Conservation (phyloP, 257 asterid species). For the Solanum pimpinellifolium region DNA sequence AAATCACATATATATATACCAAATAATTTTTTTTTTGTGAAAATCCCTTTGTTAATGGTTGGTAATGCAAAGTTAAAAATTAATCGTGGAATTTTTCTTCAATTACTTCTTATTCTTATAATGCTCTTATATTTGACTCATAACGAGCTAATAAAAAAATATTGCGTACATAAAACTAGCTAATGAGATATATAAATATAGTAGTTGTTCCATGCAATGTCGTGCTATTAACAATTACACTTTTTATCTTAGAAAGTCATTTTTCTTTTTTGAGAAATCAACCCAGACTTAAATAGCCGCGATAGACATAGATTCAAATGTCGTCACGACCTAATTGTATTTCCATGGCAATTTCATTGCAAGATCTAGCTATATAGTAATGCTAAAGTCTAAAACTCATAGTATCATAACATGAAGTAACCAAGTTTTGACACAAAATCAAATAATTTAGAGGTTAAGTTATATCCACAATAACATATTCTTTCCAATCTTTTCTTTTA, state of each 20-base stretch:
- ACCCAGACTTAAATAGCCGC: too few species aligned
- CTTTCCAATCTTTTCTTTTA: too few species aligned
- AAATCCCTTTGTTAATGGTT: neutral
- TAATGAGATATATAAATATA: too few species aligned
- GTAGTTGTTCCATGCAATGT: too few species aligned
- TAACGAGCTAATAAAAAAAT: too few species aligned
- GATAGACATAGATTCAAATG: too few species aligned
- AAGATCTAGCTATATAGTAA: neutral
- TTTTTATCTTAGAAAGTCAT: too few species aligned
- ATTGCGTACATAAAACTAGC: too few species aligned
- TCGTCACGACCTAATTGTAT: too few species aligned
- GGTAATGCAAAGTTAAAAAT: neutral
- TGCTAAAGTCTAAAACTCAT: neutral
- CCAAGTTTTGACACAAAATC: neutral
- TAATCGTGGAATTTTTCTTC: neutral
- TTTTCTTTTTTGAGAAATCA: too few species aligned
- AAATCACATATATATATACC: neutral
- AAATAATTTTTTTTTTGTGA: neutral
- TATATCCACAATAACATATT: neutral
- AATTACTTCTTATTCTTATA: neutral
- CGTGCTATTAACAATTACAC: too few species aligned
- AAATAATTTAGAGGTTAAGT: neutral
- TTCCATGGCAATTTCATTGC: too few species aligned
- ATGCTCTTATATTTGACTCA: neutral
- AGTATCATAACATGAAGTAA: neutral